These are phyloP conservation scores for Sphagnum contortum DNA, from an alignment of 225 moss, liverwort and hornwort genomes.

Conservation along the genomic window DNA sequence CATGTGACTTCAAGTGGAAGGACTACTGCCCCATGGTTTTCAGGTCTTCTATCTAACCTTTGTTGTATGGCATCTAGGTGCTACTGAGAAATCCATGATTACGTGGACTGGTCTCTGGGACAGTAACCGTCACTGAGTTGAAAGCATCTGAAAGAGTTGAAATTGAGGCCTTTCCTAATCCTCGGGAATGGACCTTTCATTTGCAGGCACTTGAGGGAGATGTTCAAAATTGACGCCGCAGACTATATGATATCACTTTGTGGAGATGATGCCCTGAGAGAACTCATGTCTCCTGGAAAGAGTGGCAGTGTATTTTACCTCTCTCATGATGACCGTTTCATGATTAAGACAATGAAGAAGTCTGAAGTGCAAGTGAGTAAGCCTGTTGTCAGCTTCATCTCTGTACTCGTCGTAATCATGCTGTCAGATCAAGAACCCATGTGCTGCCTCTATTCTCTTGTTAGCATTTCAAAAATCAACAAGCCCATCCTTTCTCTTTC, in stretches of 20 bases:
- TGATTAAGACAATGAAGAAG: constrained; percentile 99
- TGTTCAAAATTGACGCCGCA: constrained; percentile 98
- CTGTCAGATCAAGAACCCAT: no score
- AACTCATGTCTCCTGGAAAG: constrained; percentile 91
- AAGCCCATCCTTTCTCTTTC: no score
- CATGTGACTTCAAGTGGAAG: constrained; percentile 97
- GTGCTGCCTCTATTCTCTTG: no score
- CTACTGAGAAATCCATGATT: no score
- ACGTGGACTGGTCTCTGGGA: no score
- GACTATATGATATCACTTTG: constrained; percentile 98
- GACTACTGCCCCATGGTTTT: constrained; percentile 99
- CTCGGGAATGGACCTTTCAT: no score
- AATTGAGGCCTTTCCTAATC: no score
- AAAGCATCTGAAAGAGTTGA: no score
- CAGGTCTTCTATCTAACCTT: constrained; percentile 35
- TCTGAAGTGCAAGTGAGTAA: constrained; percentile 88
- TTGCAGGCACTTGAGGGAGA: constrained; percentile 82
- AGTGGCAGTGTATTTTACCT: constrained; percentile 99
- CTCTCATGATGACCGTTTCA: constrained; percentile 97
- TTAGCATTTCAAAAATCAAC: no score
- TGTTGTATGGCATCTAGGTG: no score
- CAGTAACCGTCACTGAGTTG: no score
- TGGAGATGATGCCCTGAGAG: constrained; percentile 95
- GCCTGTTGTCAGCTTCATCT: neutral
- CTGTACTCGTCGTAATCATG: no score